These are phyloP conservation scores for Arxiozyma telluris DNA, from an alignment of 1,139 yeast genomes.

Conservation along the genomic window DNA sequence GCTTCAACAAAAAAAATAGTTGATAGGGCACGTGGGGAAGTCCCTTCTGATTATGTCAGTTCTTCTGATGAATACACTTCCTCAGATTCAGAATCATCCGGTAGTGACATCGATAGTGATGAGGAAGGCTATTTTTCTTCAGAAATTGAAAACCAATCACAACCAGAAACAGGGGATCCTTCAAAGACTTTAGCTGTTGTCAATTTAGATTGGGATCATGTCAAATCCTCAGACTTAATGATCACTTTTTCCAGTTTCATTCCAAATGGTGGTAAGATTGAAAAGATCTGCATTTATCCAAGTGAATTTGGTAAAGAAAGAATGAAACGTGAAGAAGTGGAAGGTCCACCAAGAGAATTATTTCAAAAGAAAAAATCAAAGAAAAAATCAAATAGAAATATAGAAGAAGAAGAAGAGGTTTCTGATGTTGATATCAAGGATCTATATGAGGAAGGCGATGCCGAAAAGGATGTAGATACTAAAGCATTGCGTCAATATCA, in stretches of 20 bases:
- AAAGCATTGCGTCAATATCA: conserved; percentile 67
- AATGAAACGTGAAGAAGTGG: conserved; percentile 80
- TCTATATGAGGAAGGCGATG: conserved; percentile 62
- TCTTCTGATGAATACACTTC: conserved; percentile 36
- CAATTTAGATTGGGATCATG: conserved; percentile 95
- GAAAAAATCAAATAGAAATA: conserved; percentile 31
- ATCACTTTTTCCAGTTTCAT: conserved; percentile 85
- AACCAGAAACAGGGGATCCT: conserved; percentile 82
- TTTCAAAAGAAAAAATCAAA: conserved; percentile 43
- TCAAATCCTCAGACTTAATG: conserved; percentile 77
- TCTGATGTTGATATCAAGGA: conserved; percentile 53
- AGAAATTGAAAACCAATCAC: conserved; percentile 49
- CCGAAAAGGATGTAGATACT: conserved; percentile 63
- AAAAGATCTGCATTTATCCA: conserved; percentile 71
- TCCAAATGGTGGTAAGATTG: conserved; percentile 64
- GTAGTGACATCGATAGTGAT: conserved; percentile 32
- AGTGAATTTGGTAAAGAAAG: conserved; percentile 91
- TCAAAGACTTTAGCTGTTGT: conserved; percentile 79
- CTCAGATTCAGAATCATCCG: conserved; percentile 36
- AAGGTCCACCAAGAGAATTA: conserved; percentile 87
- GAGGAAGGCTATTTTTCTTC: conserved; percentile 37
- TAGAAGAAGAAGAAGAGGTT: conserved; percentile 37
- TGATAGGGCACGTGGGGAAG: conserved; percentile 72
- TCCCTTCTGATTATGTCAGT: conserved; percentile 34
- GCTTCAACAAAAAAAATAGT: conserved; percentile 13